phyloP scores from a whole-genome alignment of 1,284 basidiomycete genomes.

The Laetiporus sulphureus region DNA sequence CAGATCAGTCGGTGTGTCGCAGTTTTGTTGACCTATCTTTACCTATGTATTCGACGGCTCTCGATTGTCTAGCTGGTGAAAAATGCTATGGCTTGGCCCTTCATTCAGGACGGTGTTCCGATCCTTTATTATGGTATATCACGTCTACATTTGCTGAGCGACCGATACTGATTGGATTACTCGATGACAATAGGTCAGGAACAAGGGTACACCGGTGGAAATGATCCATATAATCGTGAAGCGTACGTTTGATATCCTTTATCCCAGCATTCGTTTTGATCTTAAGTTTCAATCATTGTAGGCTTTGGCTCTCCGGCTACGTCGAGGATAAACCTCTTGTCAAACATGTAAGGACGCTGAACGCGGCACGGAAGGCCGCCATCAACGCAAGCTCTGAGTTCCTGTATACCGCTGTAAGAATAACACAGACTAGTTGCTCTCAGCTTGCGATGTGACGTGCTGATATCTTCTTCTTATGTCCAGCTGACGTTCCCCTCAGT shows the following conservation, averaged over 20 bases:
- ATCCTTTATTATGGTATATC: conserved; percentile 67
- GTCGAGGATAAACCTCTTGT: conserved; percentile 44
- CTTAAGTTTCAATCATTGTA: conserved; percentile 14
- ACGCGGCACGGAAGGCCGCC: conserved; percentile 54
- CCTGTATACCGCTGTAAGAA: conserved; percentile 35
- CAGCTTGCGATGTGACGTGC: too few relatives aligned
- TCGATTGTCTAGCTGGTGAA: conserved; percentile 17
- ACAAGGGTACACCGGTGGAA: conserved; percentile 25
- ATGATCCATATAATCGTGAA: conserved; percentile 51
- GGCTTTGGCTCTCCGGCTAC: conserved; percentile 55
- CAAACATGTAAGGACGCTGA: conserved; percentile 46
- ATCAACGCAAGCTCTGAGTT: conserved; percentile 40
- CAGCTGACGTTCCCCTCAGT: conserved; percentile 41
- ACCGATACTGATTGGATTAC: conserved; percentile 14
- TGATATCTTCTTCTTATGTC: not conserved
- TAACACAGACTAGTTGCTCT: not conserved
- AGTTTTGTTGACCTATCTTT: not conserved
- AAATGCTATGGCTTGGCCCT: conserved; percentile 31
- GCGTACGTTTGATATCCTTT: conserved; percentile 37
- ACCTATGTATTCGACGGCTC: too few relatives aligned
- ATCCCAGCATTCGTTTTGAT: not conserved
- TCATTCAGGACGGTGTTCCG: conserved; percentile 56
- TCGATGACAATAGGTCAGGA: conserved; percentile 21
- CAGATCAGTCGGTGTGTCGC: conserved; percentile 49
- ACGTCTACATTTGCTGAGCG: not conserved